Evolutionary conservation across 2,329 filamentous ascomycete genomes (phyloP).

Genomic region (Aspergillus ibericus): DNA sequence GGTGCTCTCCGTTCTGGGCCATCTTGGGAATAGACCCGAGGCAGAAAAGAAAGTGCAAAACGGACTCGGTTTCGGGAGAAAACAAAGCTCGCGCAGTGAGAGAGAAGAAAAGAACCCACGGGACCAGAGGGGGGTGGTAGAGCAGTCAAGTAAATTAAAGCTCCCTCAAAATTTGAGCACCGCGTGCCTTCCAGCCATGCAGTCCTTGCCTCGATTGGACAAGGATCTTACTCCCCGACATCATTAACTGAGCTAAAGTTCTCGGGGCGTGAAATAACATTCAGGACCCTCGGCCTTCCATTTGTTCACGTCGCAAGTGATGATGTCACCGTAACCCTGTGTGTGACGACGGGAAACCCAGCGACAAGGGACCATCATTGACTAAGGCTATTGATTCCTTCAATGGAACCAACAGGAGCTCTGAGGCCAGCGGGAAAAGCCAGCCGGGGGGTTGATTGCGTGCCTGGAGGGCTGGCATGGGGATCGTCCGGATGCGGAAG

Average conservation of each 20-base stretch:
- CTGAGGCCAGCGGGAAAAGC: neutral
- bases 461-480: neutral
- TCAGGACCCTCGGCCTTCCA: neutral
- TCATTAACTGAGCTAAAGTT: neutral
- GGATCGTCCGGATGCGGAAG: neutral
- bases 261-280: neutral
- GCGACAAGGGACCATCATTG: neutral
- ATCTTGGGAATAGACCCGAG: constrained; percentile 4
- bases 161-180: neutral
- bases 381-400: neutral
- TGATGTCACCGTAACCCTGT: neutral
- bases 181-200: neutral
- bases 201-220: neutral
- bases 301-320: neutral
- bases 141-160: neutral
- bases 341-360: neutral
- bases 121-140: neutral
- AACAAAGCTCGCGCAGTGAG: neutral
- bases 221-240: neutral
- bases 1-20: constrained; percentile 9
- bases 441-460: neutral
- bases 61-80: neutral
- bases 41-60: neutral
- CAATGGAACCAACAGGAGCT: neutral
- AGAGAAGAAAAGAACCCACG: neutral